These are phyloP conservation scores for Nepenthes mirabilis DNA, from an alignment of 148 eudicot species.

Conservation along the genomic window DNA sequence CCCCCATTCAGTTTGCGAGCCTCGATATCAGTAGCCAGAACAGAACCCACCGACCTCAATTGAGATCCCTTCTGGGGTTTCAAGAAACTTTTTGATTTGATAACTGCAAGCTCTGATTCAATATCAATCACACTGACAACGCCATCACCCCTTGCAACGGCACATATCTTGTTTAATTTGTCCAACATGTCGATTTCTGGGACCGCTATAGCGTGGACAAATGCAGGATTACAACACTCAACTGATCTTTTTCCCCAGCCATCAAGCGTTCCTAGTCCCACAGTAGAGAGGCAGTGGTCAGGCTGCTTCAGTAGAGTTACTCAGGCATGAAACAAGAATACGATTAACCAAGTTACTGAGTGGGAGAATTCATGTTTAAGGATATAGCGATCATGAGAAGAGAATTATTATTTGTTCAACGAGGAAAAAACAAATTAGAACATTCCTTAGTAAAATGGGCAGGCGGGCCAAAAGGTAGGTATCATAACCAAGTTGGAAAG, in stretches of 20 bases:
- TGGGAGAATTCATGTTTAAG: background rate
- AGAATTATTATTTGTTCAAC: too few species aligned
- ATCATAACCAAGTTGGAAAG: too few species aligned
- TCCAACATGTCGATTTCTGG: constrained; percentile 79
- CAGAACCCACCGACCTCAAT: constrained; percentile 21
- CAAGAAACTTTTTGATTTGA: constrained; percentile 28
- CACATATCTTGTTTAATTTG: constrained; percentile 64
- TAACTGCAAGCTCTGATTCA: constrained; percentile 50
- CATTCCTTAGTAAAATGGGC: too few species aligned
- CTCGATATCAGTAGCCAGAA: constrained; percentile 19
- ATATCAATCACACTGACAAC: constrained; percentile 61
- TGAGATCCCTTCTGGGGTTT: constrained; percentile 26
- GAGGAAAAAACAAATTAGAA: too few species aligned
- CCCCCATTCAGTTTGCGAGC: constrained; percentile 20
- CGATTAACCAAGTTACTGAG: background rate
- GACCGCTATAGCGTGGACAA: constrained; percentile 80
- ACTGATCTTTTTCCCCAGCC: constrained; percentile 23
- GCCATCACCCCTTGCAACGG: constrained; percentile 94
- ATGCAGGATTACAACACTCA: constrained; percentile 75
- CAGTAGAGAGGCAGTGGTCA: constrained; percentile 5
- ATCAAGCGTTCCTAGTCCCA: constrained; percentile 24
- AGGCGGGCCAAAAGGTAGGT: too few species aligned
- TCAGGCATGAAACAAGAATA: background rate
- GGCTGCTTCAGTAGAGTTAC: background rate
- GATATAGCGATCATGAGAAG: too few species aligned